Evolutionary conservation across 352 stramenopile genomes (phyloP).

Genomic region (Phytopythium sindhum): DNA sequence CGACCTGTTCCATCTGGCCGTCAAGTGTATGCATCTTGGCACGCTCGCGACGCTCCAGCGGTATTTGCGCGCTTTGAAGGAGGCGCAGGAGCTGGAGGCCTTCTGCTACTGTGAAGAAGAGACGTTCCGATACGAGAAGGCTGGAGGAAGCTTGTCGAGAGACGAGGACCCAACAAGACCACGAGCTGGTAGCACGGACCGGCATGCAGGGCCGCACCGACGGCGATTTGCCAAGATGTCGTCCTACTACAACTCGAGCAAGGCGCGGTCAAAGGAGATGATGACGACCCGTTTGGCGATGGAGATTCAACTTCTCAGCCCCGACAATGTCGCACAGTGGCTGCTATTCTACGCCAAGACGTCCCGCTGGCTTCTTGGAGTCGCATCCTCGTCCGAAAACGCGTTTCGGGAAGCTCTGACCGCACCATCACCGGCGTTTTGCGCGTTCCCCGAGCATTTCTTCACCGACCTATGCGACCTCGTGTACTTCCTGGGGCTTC

Average conservation of each 20-base stretch:
- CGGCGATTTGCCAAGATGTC: constrained; percentile 13
- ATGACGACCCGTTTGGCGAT: constrained; percentile 35
- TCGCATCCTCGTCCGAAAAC: constrained; percentile 21
- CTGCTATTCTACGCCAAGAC: constrained; percentile 51
- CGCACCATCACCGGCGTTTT: constrained; percentile 26
- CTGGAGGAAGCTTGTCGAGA: neutral
- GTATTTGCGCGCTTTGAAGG: constrained; percentile 41
- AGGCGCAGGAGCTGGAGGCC: constrained; percentile 55
- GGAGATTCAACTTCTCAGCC: constrained; percentile 56
- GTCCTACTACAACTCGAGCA: constrained; percentile 57
- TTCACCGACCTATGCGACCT: constrained; percentile 49
- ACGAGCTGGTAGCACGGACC: neutral
- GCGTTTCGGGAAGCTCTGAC: constrained; percentile 21
- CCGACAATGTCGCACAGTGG: constrained; percentile 48
- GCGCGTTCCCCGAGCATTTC: constrained; percentile 43
- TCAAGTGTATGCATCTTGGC: constrained; percentile 63
- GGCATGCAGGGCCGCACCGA: neutral
- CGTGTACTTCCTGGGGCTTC: constrained; percentile 30
- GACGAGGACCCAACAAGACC: neutral
- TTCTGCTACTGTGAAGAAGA: constrained; percentile 68
- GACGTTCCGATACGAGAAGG: constrained; percentile 26
- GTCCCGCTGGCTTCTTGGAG: constrained; percentile 53
- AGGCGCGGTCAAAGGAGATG: constrained; percentile 50
- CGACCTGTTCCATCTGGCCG: constrained; percentile 60
- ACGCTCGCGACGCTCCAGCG: constrained; percentile 48